These are phyloP conservation scores for Mycena epipterygia DNA, from an alignment of 768 basidiomycete genomes.

Conservation along the genomic window DNA sequence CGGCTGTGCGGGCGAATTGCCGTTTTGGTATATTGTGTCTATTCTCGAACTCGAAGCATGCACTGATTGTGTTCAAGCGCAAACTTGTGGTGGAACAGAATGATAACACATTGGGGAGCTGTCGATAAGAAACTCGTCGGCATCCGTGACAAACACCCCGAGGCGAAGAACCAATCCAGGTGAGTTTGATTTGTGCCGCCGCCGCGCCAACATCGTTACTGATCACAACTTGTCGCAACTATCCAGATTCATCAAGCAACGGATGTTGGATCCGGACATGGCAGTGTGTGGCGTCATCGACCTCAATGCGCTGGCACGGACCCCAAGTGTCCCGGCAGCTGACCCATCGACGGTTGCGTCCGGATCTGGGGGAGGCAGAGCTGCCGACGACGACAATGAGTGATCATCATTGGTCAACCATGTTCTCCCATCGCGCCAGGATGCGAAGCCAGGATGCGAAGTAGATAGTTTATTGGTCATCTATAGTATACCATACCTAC, in stretches of 20 bases:
- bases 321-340: neutral
- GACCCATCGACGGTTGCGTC: neutral
- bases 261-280: neutral
- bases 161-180: neutral
- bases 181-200: neutral
- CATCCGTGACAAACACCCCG: neutral
- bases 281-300: neutral
- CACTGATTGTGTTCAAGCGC: neutral
- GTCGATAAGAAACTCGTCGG: neutral
- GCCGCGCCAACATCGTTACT: neutral
- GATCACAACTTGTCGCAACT: neutral
- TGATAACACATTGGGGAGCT: neutral
- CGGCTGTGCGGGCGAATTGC: neutral
- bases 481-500: neutral
- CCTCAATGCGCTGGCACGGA: neutral
- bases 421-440: conserved; percentile 4
- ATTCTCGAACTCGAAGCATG: neutral
- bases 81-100: neutral
- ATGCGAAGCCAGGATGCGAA: conserved; percentile 14
- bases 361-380: neutral
- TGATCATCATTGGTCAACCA: neutral
- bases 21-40: neutral
- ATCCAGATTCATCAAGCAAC: neutral
- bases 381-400: neutral
- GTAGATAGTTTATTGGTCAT: conserved; percentile 10